Base-by-base conservation (phyloP, 78 protist genomes). In the Chrysochromulina tobinii region DNA sequence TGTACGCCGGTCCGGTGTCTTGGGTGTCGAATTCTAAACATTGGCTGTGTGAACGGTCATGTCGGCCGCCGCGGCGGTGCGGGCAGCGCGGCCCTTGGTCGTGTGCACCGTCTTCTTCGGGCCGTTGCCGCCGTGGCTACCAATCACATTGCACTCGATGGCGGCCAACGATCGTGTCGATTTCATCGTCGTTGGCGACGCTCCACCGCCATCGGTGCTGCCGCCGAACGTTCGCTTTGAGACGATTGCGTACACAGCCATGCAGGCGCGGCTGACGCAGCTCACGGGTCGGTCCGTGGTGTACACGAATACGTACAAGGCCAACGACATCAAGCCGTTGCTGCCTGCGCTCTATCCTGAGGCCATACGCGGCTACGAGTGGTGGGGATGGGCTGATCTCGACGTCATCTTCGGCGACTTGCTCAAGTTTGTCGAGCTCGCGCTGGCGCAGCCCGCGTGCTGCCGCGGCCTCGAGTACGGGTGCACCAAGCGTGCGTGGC, bases 41-140 rank as follows among this genome's bases (percentile, higher is more conserved):
- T n/a, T n/a, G n/a, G n/a, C n/a, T 38, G 38, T 38, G 38, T 38
- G 38, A 38, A 38, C 38, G 38, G 38, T 38, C 38, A 38, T 38
- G 38, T 38, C 38, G 38, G 38, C 38, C 38, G 38, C 38, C 38
- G 38, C 38, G 38, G 38, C 38, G 38, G 38, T 38, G 38, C 38
- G 38, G 38, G 38, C 38, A 38, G 64, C 12, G 64, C 64, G 12
- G 64, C 64, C 64, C 23, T 57, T 75, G 27, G 59, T 75, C 58
- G 83, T 75, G 27, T 17, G 1, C 58, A 75, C 50, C 83, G 83
- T 75, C 83, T 75, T 75, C 83, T 75, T 75, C 83, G 83, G 83
- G 58, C 25, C 54, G 51, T 14, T 38, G 83, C 83, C 83, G 18
- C 83, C 83, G 7, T 75, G 83, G 83, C 12, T 75, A 25, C 83